Conservation (phyloP, 345 rosid species). For the Eucalyptus regnans region DNA sequence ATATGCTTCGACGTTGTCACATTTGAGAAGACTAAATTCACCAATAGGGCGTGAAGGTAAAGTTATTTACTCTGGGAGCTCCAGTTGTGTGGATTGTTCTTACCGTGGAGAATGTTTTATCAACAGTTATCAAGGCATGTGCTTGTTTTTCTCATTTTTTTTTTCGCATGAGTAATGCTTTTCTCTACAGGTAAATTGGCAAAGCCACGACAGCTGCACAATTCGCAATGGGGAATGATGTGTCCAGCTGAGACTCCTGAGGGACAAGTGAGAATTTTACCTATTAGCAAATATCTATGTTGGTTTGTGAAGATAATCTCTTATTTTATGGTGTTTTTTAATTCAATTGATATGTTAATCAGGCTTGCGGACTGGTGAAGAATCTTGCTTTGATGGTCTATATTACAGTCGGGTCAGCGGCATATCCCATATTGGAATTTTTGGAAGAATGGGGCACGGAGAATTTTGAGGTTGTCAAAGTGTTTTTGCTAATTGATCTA, state of each 20-base stretch:
- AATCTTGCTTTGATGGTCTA: constrained; percentile 98
- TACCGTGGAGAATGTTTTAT: background rate
- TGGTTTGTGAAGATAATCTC: background rate
- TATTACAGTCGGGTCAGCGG: constrained; percentile 94
- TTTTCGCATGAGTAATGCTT: background rate
- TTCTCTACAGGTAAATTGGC: constrained; percentile 78
- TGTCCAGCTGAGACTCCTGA: constrained; percentile 99
- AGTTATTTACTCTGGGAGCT: background rate
- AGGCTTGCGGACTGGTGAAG: constrained; percentile 99
- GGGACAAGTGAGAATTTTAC: constrained; percentile 67
- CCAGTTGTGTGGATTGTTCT: background rate
- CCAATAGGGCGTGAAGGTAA: constrained; percentile 99
- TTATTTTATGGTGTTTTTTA: background rate
- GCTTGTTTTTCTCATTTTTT: background rate
- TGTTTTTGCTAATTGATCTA: background rate
- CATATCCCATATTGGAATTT: constrained; percentile 85
- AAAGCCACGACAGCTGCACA: constrained; percentile 95
- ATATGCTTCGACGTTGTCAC: constrained; percentile 92
- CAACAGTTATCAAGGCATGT: background rate
- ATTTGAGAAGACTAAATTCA: constrained; percentile 91
- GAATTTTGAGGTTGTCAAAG: constrained; percentile 69
- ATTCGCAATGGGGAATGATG: constrained; percentile 99
- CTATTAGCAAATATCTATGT: background rate
- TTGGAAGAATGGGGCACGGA: constrained; percentile 99
- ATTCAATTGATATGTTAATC: background rate